Evolutionary conservation across 345 rosid species (phyloP), one percentile per base, ranked within the genome.

Genomic region (Passiflora organensis): DNA sequence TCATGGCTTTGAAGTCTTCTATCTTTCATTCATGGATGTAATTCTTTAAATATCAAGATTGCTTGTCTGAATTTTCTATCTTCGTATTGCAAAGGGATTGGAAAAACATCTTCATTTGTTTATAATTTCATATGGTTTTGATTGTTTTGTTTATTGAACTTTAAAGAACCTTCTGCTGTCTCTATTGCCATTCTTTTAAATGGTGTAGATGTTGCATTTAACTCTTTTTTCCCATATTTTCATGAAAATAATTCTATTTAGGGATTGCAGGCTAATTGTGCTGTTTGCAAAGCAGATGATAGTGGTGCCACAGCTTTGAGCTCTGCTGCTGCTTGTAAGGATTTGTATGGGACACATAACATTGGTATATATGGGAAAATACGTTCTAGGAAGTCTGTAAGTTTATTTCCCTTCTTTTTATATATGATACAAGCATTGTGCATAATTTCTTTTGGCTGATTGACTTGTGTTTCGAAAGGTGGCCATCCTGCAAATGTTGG

Each of bases 331-430:
- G 80, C 96, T 76, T 84, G 87, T 64, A 93, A 89, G 72, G 96
- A 93, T 71, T 63, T 89, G 63, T 77, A 76, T 60, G 96, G 99
- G 69, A 89, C 95, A 47, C 83, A 89, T 65, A 77, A 76, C 55
- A 78, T 93, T 63, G 96, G 99, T 45, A 45, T 93, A 64, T 78
- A 74, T 74, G 96, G 96, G 53, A 93, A 93, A 65, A 78, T 93
- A 76, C 78, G 99, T 51, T 84, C 95, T 48, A 86, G 96, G 95
- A 93, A 93, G 68, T 86, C 99, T 71, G 99, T 93, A 73, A 80
- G 96, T 71, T 53, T n/a, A 60, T 42, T 55, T 66, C 45, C 56
- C 17, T 49, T 15, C 22, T 37, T 59, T 51, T 41, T 48, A 48
- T 39, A 13, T 21, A 16, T 44, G 50, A 14, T 32, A 43, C 28